Percentiles rank a stretch among this genome's conserved stretches.
phyloP scores from a whole-genome alignment of 345 rosid species.

The Gossypium arboreum region DNA sequence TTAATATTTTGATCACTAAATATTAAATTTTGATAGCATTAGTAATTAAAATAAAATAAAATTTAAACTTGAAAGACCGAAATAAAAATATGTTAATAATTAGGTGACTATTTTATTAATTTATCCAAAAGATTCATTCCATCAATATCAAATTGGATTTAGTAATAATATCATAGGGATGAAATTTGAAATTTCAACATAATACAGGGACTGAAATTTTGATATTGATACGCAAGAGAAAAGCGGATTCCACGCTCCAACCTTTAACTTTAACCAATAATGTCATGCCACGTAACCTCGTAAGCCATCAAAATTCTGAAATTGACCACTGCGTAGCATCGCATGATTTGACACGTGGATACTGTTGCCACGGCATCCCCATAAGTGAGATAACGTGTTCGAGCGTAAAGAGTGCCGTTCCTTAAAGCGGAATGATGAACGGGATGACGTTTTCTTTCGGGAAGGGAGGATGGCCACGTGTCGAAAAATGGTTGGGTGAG shows the following conservation, averaged over 20 bases:
- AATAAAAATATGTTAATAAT: no score
- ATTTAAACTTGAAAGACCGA: no score
- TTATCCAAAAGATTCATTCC: no score
- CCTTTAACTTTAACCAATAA: not conserved
- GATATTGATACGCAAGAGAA: not conserved
- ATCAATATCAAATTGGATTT: no score
- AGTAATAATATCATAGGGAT: no score
- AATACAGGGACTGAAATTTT: not conserved
- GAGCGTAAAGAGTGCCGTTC: not conserved
- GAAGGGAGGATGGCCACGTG: conserved; percentile 13
- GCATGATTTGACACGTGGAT: conserved; percentile 7
- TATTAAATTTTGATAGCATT: no score
- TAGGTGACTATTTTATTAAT: no score
- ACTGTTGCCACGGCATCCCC: conserved; percentile 26
- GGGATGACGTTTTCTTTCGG: not conserved
- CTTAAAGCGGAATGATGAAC: not conserved
- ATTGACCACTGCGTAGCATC: not conserved
- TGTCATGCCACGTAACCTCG: not conserved
- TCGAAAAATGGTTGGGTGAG: not conserved
- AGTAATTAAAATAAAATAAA: no score
- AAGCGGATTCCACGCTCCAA: not conserved
- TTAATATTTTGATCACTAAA: no score
- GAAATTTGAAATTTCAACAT: not conserved
- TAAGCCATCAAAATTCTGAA: not conserved
- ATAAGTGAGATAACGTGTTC: not conserved